These are phyloP conservation scores for Coccomyxa sp. DNA, from an alignment of 139 green algal genomes.

Conservation along the genomic window DNA sequence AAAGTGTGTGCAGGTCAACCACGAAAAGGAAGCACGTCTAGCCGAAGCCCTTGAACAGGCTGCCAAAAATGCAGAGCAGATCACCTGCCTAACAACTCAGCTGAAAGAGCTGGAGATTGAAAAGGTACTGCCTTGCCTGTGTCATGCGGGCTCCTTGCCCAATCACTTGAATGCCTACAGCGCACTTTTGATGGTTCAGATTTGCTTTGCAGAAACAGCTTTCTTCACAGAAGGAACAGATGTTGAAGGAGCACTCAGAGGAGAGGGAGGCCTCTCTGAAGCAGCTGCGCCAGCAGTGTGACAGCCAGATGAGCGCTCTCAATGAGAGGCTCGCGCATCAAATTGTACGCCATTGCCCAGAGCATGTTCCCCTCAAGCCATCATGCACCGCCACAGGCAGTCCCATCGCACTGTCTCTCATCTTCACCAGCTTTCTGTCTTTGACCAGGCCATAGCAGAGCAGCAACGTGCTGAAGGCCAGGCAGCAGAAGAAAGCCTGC, in stretches of 20 bases:
- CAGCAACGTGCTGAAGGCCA: not conserved
- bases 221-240: not conserved
- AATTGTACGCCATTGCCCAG: not conserved
- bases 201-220: not conserved
- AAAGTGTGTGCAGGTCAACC: too few relatives aligned
- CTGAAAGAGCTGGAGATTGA: not conserved
- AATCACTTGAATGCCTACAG: not conserved
- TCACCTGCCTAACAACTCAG: not conserved
- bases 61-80: too few relatives aligned
- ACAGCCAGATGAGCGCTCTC: not conserved
- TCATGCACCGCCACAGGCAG: not conserved
- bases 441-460: not conserved
- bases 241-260: not conserved
- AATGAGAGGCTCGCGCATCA: not conserved
- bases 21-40: too few relatives aligned
- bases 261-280: not conserved
- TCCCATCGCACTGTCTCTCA: not conserved
- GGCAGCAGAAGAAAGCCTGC: not conserved
- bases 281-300: not conserved
- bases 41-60: too few relatives aligned
- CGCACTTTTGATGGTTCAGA: not conserved
- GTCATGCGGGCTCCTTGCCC: not conserved
- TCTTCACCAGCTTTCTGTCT: not conserved
- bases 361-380: not conserved
- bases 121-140: not conserved